Percentiles rank a stretch among this genome's conserved stretches.
phyloP scores from a whole-genome alignment of 2,329 filamentous ascomycete species.

The Ophiostoma sp. region DNA sequence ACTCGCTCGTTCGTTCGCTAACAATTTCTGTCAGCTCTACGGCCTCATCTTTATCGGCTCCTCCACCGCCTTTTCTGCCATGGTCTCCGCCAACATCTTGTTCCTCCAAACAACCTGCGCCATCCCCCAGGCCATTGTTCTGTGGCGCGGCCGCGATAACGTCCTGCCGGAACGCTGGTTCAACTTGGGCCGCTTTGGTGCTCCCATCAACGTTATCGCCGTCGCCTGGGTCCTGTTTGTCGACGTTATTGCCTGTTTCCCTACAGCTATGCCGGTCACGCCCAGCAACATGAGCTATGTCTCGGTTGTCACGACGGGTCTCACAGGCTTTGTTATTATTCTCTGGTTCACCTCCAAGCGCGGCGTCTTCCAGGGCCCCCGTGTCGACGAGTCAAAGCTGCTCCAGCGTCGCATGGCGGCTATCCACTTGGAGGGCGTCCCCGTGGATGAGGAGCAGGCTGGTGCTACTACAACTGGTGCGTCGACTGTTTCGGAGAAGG shows the following conservation, averaged over 20 bases:
- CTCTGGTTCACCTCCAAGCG: constrained; percentile 25
- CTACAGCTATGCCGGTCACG: constrained; percentile 27
- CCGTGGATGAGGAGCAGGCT: constrained; percentile 9
- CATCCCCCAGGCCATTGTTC: constrained; percentile 35
- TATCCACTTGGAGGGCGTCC: constrained; percentile 14
- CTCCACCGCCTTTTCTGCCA: constrained; percentile 32
- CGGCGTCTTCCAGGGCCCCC: constrained; percentile 20
- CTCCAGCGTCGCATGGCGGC: constrained; percentile 9
- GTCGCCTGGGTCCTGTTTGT: constrained; percentile 25
- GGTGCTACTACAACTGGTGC: background rate
- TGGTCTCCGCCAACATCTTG: constrained; percentile 27
- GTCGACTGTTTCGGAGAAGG: background rate
- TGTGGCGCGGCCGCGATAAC: constrained; percentile 33
- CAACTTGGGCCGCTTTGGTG: constrained; percentile 33
- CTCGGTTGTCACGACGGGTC: constrained; percentile 19
- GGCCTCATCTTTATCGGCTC: constrained; percentile 37
- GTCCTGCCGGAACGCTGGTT: constrained; percentile 34
- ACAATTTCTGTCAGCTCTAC: constrained; percentile 30
- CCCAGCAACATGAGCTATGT: constrained; percentile 31
- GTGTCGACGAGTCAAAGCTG: constrained; percentile 23
- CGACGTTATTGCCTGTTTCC: constrained; percentile 27
- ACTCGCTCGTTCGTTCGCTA: background rate
- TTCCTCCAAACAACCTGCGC: constrained; percentile 26
- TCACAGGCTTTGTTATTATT: constrained; percentile 7
- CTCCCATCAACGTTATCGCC: constrained; percentile 29